A percentile compares a stretch with the other conserved stretches of the same genome.
Conservation (phyloP, 495 filamentous ascomycete species). For the Pyrenopolyporus hunteri region DNA sequence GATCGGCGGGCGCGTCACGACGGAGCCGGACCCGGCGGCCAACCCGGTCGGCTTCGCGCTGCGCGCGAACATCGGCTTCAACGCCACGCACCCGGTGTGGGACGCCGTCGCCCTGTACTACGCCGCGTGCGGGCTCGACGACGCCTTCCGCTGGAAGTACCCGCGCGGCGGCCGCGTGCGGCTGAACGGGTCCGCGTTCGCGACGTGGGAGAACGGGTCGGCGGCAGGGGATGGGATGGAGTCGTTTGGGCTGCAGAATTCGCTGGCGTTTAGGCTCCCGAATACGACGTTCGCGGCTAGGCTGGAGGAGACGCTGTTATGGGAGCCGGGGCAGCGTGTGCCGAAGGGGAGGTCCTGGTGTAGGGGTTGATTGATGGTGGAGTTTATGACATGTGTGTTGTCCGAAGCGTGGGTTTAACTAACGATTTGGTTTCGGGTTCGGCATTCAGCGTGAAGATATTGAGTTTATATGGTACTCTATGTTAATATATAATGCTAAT, state of each 20-base stretch:
- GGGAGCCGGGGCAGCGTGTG: slow-evolving; percentile 31
- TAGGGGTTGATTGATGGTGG: slow-evolving; percentile 16
- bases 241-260: slow-evolving; percentile 35
- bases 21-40: slow-evolving; percentile 28
- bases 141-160: slow-evolving; percentile 41
- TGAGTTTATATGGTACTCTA: too few relatives aligned
- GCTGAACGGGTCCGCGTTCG: slow-evolving; percentile 31
- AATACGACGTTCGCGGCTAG: slow-evolving; percentile 37
- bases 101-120: slow-evolving; percentile 62
- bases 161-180: slow-evolving; percentile 26
- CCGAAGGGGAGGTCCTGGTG: slow-evolving; percentile 21
- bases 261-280: slow-evolving; percentile 33
- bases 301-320: slow-evolving; percentile 38
- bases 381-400: too few relatives aligned
- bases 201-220: slow-evolving; percentile 32
- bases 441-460: too few relatives aligned
- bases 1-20: slow-evolving; percentile 37
- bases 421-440: too few relatives aligned
- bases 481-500: too few relatives aligned
- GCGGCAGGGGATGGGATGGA: too few relatives aligned
- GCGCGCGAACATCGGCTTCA: slow-evolving; percentile 61
- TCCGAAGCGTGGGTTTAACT: too few relatives aligned
- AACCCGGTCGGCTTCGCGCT: slow-evolving; percentile 40
- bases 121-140: slow-evolving; percentile 41
- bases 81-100: slow-evolving; percentile 73